A percentile compares a stretch with the other conserved stretches of the same genome.
Conservation (phyloP, 306 rosid genomes). For the Potentilla sterilis region DNA sequence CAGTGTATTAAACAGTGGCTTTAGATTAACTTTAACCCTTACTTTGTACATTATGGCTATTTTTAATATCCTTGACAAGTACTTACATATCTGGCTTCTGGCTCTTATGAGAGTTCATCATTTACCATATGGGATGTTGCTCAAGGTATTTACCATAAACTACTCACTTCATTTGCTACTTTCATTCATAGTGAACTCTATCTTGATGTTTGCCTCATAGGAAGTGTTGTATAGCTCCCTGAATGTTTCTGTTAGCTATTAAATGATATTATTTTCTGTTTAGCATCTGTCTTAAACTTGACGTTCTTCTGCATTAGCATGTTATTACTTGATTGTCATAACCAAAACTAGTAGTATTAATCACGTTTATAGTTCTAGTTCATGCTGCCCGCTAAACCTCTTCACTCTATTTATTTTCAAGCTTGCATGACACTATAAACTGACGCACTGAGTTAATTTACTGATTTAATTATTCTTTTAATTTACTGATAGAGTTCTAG, state of each 20-base stretch:
- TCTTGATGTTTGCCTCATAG: not conserved
- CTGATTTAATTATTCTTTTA: not conserved
- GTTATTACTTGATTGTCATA: not conserved
- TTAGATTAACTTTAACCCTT: not conserved
- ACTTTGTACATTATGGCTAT: not conserved
- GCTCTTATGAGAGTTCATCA: constrained; percentile 79
- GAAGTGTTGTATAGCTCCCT: constrained; percentile 17
- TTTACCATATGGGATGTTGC: constrained; percentile 94
- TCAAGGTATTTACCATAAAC: constrained; percentile 55
- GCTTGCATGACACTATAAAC: not conserved
- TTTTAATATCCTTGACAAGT: constrained; percentile 44
- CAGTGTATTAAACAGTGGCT: not conserved
- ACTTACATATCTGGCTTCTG: constrained; percentile 80
- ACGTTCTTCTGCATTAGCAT: not conserved
- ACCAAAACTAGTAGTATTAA: not conserved
- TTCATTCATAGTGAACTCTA: not conserved
- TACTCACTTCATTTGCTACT: not conserved
- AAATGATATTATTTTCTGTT: not conserved
- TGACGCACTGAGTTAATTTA: not conserved
- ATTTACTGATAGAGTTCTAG: too few relatives aligned
- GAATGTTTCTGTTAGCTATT: constrained; percentile 9
- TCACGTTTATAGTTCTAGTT: not conserved
- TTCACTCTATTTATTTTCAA: not conserved
- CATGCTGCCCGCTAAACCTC: not conserved
- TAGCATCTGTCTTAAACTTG: not conserved